Evolutionary conservation across 768 basidiomycete species (phyloP).

Genomic region (Russula emetica): DNA sequence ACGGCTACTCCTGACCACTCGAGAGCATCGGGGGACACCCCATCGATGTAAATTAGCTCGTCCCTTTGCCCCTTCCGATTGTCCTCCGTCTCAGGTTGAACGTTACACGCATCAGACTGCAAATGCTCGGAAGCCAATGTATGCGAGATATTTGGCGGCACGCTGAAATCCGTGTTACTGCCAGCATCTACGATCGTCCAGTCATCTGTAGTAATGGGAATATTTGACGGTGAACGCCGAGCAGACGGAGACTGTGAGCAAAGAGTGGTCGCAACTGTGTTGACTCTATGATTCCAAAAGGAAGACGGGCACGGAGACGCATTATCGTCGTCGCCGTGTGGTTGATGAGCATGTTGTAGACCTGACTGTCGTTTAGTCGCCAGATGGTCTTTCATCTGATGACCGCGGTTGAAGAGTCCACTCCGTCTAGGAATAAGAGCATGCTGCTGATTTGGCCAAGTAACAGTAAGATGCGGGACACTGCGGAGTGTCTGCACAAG

Average conservation of each 20-base stretch:
- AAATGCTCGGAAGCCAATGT: not conserved
- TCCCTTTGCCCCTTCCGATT: not conserved
- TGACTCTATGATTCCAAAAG: conserved; percentile 6
- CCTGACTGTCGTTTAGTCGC: not conserved
- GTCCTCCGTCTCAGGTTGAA: not conserved
- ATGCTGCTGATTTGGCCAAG: conserved; percentile 66
- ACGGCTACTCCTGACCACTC: conserved; percentile 7
- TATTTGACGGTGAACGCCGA: conserved; percentile 7
- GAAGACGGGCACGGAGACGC: not conserved
- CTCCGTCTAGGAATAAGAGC: conserved; percentile 31
- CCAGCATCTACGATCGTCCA: conserved; percentile 20
- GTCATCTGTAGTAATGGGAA: conserved; percentile 3
- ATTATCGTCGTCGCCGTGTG: not conserved
- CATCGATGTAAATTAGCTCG: not conserved
- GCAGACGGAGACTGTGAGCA: conserved; percentile 13
- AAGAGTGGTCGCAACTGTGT: conserved; percentile 11
- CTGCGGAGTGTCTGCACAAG: conserved; percentile 56
- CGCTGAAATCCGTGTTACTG: not conserved
- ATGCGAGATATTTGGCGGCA: not conserved
- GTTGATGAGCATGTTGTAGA: conserved; percentile 2
- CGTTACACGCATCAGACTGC: not conserved
- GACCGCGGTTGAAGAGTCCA: conserved; percentile 10
- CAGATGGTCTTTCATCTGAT: conserved; percentile 8
- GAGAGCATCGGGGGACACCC: conserved; percentile 1
- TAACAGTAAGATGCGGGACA: conserved; percentile 67